phyloP scores from a whole-genome alignment of 78 protist species.

The Dictyostelium capitatum region DNA sequence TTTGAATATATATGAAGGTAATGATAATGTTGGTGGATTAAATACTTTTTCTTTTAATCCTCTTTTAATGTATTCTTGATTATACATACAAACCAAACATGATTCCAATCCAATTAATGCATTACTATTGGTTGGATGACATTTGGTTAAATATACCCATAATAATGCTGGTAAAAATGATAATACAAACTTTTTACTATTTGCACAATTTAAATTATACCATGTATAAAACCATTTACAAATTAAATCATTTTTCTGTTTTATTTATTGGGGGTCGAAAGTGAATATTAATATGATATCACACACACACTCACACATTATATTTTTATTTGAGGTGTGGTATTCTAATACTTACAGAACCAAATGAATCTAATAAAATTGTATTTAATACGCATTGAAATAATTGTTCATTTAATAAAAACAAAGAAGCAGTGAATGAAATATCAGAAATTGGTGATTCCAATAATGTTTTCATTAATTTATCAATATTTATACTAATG shows the following conservation, averaged over 20 bases:
- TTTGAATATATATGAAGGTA: constrained; percentile 45
- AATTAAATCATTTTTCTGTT: constrained; percentile 44
- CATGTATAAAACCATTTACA: constrained; percentile 77
- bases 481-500: not conserved
- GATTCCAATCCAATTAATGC: constrained; percentile 38
- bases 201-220: constrained; percentile 33
- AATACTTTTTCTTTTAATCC: constrained; percentile 30
- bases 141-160: constrained; percentile 32
- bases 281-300: too few relatives aligned
- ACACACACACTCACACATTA: too few relatives aligned
- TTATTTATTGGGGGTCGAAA: not conserved
- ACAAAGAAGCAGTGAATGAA: not conserved
- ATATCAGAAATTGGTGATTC: constrained; percentile 3
- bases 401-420: constrained; percentile 12
- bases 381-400: constrained; percentile 2
- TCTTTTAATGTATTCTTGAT: constrained; percentile 43
- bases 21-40: constrained; percentile 1
- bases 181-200: constrained; percentile 37
- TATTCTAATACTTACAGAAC: not conserved
- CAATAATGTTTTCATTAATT: not conserved
- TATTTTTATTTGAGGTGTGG: too few relatives aligned
- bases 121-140: constrained; percentile 15
- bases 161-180: constrained; percentile 60
- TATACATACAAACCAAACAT: constrained; percentile 40
- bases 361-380: not conserved